Evolutionary conservation across 2,329 filamentous ascomycete species (phyloP), one percentile per base, ranked within the genome.

Genomic region (Helotiales sp.): DNA sequence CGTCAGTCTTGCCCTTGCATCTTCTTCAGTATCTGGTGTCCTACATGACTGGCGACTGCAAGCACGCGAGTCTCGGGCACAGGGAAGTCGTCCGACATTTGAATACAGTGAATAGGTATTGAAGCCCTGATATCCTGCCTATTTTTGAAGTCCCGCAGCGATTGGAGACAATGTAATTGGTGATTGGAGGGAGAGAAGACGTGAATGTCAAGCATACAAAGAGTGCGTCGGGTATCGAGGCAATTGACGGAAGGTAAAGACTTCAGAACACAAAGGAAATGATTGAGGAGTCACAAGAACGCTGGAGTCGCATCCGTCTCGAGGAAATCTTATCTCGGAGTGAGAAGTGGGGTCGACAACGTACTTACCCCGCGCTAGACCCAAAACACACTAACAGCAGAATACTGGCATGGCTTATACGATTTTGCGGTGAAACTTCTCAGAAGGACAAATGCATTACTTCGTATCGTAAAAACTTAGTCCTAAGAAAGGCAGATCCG

Each of bases 41-140:
- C 76, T 88, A 97, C 93, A 93, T 97, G 93, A 76, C 93, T 97
- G 72, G 93, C 92, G 67, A 97, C 84, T 58, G 93, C 92, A 71
- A 97, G 81, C 61, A 97, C 91, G 66, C 79, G 78, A 55, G 84
- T 85, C 67, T 85, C 81, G 33, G 82, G 81, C 36, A 85, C 74
- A 33, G 78, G 70, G 38, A 70, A 66, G 25, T 68, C 63, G 48
- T 47, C 42, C 40, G 67, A 61, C 68, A 70, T 69, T n/a, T n/a
- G 19, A 44, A 15, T 25, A 8, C 22, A 24, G 22, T 44, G 19
- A 27, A 24, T 6, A n/a, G 22, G 40, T 19, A 44, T 25, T 27
- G 40, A 44, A n/a, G n/a, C n/a, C n/a, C n/a, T n/a, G n/a, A n/a
- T n/a, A n/a, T n/a, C n/a, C n/a, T n/a, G n/a, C n/a, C n/a, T n/a